Evolutionary conservation across 2,329 filamentous ascomycete species (phyloP).

Genomic region (Meredithiella fracta): DNA sequence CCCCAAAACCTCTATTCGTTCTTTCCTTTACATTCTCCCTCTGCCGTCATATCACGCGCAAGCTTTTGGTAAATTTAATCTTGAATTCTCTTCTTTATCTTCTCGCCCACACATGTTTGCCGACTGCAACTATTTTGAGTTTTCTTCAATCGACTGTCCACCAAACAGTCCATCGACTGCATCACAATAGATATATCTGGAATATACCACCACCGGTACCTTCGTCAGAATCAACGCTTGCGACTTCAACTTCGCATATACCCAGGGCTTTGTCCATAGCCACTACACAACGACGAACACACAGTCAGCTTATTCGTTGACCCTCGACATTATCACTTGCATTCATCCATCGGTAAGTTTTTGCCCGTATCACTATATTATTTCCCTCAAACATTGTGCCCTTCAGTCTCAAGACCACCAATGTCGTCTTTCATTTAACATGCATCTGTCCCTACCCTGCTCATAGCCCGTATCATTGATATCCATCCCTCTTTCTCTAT

Average conservation of each 20-base stretch:
- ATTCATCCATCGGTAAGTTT: no score
- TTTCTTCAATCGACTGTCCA: not conserved
- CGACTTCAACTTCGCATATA: not conserved
- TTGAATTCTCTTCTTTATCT: not conserved
- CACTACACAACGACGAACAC: not conserved
- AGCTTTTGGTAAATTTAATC: not conserved
- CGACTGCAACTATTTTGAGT: not conserved
- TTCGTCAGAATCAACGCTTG: not conserved
- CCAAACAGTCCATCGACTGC: not conserved
- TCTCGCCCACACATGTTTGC: not conserved
- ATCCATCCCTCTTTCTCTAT: not conserved
- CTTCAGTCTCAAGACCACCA: no score
- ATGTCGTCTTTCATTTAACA: slow-evolving; percentile 5
- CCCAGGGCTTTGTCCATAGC: not conserved
- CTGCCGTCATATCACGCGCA: not conserved
- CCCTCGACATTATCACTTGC: no score
- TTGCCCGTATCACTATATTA: no score
- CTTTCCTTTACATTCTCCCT: slow-evolving; percentile 3
- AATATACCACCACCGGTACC: not conserved
- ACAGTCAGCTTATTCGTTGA: not conserved
- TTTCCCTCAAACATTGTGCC: no score
- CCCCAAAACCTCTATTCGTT: slow-evolving; percentile 6
- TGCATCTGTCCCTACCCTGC: not conserved
- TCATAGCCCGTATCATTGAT: not conserved
- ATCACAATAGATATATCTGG: not conserved